Evolutionary conservation across 768 basidiomycete genomes (phyloP), one percentile per base, ranked within the genome.

Genomic region (Tulasnella sp.): DNA sequence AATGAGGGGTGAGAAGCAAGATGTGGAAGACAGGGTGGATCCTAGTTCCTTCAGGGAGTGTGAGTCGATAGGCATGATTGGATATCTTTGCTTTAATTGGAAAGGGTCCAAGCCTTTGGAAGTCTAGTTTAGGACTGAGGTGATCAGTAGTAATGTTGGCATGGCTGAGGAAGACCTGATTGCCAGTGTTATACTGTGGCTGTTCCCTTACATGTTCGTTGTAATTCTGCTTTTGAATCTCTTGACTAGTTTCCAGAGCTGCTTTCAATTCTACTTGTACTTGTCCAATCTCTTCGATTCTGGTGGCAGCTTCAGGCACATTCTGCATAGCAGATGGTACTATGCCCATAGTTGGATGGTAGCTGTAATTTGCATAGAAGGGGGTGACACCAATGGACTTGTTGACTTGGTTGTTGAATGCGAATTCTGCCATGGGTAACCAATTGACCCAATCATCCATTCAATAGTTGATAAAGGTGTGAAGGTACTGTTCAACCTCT

Each of bases 321-420:
- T n/a, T n/a, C n/a, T n/a, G n/a, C n/a, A n/a, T n/a, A n/a, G n/a
- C n/a, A n/a, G n/a, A n/a, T 9, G 43, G 43, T 12, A 46, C 11
- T 9, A 11, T 46, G 11, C 11, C 21, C 12, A 46, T 11, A 11
- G 43, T 46, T 11, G 55, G 55, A 55, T 57, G 7, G 19, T 57
- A 55, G 11, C 55, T 32, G 15, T 59, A 51, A 0, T 70, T 59
- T 3, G 69, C 57, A 50, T 61, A 69, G 3, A 65, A 63, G 2
- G 68, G 71, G 0, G 69, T 23, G 31, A 49, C 32, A 14, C 45
- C 19, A 23, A 35, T 57, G 8, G 54, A 8, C 8, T 17, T 6
- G 14, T 21, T 14, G 19, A n/a, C 15, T n/a, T 8, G 8, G 35
- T 57, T 57, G 29, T 57, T 57, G 29, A 52, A 50, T 6, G 29